Conservation (phyloP, 257 asterid genomes). For the Fraxinus pennsylvanica region DNA sequence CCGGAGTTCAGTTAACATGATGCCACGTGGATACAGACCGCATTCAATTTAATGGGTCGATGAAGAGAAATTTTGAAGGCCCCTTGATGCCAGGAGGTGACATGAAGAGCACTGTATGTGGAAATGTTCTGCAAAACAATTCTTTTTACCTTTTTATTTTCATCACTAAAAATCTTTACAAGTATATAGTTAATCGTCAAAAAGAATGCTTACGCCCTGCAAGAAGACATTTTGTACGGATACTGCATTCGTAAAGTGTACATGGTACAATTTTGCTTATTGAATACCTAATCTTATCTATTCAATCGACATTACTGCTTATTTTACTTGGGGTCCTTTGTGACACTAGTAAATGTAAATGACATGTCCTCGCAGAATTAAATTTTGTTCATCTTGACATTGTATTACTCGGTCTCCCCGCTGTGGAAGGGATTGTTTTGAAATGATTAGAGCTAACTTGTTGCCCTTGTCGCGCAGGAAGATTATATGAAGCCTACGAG, state of each 20-base stretch:
- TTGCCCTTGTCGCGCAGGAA: constrained; percentile 8
- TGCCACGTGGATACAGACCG: constrained; percentile 31
- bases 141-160: constrained; percentile 31
- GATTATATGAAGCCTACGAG: background rate
- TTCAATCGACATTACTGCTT: constrained; percentile 10
- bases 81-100: constrained; percentile 35
- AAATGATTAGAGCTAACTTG: constrained; percentile 10
- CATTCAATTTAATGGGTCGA: constrained; percentile 27
- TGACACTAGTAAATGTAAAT: background rate
- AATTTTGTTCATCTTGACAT: background rate
- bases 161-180: constrained; percentile 32
- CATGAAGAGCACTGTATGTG: constrained; percentile 29
- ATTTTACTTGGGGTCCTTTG: constrained; percentile 4
- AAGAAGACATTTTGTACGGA: constrained; percentile 57
- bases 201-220: constrained; percentile 41
- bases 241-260: constrained; percentile 57
- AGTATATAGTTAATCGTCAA: constrained; percentile 67
- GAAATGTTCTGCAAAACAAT: constrained; percentile 36
- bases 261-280: constrained; percentile 52
- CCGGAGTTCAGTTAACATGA: constrained; percentile 32
- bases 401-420: background rate
- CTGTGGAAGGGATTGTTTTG: background rate
- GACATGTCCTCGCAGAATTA: background rate
- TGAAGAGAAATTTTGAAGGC: constrained; percentile 35
- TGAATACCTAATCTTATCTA: constrained; percentile 24